Percentiles rank a stretch among this genome's conserved stretches.
phyloP scores from a whole-genome alignment of 2,329 filamentous ascomycete genomes.

The Aspergillus tubingensis region DNA sequence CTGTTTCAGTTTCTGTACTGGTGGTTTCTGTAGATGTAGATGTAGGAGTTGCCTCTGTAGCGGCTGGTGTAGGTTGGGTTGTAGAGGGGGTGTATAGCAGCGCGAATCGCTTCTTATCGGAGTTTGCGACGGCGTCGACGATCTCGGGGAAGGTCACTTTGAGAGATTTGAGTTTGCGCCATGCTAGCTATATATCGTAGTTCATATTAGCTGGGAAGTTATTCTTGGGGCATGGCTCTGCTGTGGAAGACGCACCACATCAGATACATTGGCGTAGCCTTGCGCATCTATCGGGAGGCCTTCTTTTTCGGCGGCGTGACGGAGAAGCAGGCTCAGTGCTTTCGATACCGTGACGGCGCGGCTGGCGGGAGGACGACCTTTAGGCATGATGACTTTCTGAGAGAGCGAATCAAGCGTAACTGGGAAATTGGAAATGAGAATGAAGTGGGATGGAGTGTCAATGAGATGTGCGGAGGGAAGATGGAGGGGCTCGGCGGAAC shows the following conservation, averaged over 20 bases:
- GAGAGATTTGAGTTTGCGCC: conserved; percentile 65
- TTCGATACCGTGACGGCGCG: conserved; percentile 45
- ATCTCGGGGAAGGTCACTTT: conserved; percentile 77
- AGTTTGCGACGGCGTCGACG: conserved; percentile 66
- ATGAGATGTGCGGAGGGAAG: background rate
- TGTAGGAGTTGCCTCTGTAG: background rate
- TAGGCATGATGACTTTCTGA: conserved; percentile 5
- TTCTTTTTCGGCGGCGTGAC: conserved; percentile 64
- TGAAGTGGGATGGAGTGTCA: background rate
- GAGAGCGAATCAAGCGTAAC: too few species aligned
- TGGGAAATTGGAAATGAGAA: background rate
- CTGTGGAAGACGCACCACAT: conserved; percentile 52
- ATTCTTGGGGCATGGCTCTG: background rate
- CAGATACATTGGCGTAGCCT: conserved; percentile 62
- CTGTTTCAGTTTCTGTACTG: background rate
- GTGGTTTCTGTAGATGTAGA: background rate
- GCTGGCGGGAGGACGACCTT: conserved; percentile 15
- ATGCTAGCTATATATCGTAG: conserved; percentile 50
- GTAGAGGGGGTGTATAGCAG: conserved; percentile 60
- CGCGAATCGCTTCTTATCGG: conserved; percentile 89
- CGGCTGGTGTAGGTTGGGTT: conserved; percentile 17
- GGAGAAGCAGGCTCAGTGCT: conserved; percentile 51
- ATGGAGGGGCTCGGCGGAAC: background rate
- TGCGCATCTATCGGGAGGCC: conserved; percentile 59
- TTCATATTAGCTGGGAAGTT: background rate